Percentiles rank a stretch among this genome's conserved stretches.
Evolutionary conservation across 202 grass and related monocot species (phyloP).

Genomic region (Elaeis oleifera): DNA sequence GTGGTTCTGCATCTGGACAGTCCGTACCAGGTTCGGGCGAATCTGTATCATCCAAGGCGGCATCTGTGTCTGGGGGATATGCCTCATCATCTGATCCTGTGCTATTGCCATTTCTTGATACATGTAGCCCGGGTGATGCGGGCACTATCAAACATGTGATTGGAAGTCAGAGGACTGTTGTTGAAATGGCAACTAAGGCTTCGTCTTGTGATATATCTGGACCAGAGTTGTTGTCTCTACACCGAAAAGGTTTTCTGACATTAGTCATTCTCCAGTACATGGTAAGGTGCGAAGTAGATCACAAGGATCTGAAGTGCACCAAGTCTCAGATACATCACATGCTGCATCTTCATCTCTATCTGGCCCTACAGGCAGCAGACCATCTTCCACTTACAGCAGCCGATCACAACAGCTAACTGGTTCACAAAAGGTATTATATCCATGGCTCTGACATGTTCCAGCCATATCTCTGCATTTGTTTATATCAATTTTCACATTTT

Average conservation of each 20-base stretch:
- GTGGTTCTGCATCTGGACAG: background rate
- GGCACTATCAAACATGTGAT: background rate
- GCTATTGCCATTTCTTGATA: background rate
- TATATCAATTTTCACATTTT: too few relatives aligned
- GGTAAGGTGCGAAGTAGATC: slow-evolving; percentile 7
- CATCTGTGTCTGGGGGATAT: background rate
- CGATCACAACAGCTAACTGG: slow-evolving; percentile 38
- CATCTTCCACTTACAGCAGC: slow-evolving; percentile 63
- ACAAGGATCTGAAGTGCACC: slow-evolving; percentile 12
- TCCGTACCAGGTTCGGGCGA: background rate
- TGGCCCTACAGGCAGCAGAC: slow-evolving; percentile 42
- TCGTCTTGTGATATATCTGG: slow-evolving; percentile 24
- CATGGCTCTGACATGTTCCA: too few relatives aligned
- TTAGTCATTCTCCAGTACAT: slow-evolving; percentile 4
- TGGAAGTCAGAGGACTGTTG: background rate
- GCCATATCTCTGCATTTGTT: too few relatives aligned
- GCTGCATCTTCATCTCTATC: slow-evolving; percentile 24
- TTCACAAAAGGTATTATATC: slow-evolving; percentile 49
- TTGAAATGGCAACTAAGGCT: background rate
- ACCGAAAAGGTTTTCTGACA: background rate
- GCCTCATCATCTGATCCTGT: background rate
- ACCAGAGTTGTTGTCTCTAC: background rate
- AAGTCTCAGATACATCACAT: slow-evolving; percentile 43
- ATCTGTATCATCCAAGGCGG: background rate
- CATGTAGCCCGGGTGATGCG: background rate